Percentiles rank a stretch among this genome's conserved stretches.
Conservation (phyloP, 1,284 basidiomycete genomes). For the Cryptococcus floricola region DNA sequence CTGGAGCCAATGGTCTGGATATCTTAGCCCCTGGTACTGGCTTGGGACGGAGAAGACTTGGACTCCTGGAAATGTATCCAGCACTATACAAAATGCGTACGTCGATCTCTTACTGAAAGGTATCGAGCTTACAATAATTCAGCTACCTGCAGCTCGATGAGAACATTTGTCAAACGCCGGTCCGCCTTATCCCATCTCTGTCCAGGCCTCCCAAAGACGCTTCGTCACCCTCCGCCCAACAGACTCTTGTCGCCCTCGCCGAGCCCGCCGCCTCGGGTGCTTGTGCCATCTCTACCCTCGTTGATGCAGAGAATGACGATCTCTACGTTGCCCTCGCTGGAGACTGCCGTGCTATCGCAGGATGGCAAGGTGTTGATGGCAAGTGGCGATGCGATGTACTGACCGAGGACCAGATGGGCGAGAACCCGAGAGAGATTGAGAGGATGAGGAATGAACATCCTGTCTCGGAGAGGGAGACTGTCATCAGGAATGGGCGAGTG, state of each 20-base stretch:
- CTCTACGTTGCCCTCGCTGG: conserved; percentile 89
- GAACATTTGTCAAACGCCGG: conserved; percentile 53
- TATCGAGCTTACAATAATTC: conserved; percentile 1
- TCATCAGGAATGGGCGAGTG: conserved; percentile 80
- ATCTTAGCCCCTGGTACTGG: conserved; percentile 19
- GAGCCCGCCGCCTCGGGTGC: conserved; percentile 77
- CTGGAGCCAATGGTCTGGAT: conserved; percentile 14
- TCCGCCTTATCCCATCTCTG: conserved; percentile 51
- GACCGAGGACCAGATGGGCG: conserved; percentile 90
- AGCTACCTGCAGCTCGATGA: conserved; percentile 53
- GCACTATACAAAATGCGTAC: conserved; percentile 33
- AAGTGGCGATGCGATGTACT: conserved; percentile 68
- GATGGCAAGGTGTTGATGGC: conserved; percentile 63
- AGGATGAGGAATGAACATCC: conserved; percentile 87
- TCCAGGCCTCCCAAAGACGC: conserved; percentile 50
- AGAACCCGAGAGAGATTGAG: conserved; percentile 71
- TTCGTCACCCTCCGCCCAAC: conserved; percentile 14
- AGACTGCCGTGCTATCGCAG: conserved; percentile 92
- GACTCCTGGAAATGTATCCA: conserved; percentile 28
- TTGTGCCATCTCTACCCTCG: conserved; percentile 77
- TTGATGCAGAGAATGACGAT: conserved; percentile 75
- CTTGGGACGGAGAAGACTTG: conserved; percentile 20
- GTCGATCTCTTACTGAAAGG: conserved; percentile 1
- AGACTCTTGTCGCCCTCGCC: conserved; percentile 58
- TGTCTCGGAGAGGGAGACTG: conserved; percentile 68